Conservation (phyloP, 768 basidiomycete genomes). For the Gloeostereum incarnatum region DNA sequence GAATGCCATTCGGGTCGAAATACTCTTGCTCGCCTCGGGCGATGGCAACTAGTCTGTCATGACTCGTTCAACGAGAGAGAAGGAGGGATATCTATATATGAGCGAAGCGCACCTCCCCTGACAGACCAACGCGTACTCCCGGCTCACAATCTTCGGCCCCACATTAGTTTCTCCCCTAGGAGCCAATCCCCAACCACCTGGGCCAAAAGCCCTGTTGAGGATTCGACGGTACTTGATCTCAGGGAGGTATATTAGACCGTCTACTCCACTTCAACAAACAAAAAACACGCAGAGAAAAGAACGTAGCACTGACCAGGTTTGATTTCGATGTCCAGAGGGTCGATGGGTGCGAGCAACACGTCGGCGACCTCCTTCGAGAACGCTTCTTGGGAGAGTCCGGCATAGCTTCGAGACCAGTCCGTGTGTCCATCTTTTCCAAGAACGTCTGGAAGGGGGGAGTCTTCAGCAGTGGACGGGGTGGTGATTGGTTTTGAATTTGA, state of each 20-base stretch:
- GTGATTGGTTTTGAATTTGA: no score
- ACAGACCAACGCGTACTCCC: conserved; percentile 93
- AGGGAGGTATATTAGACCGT: conserved; percentile 90
- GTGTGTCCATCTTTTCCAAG: no score
- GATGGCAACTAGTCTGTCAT: conserved; percentile 70
- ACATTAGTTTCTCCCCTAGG: conserved; percentile 91
- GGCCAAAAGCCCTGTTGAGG: conserved; percentile 89
- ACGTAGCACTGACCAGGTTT: conserved; percentile 66
- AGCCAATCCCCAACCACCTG: conserved; percentile 95
- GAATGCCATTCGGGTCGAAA: conserved; percentile 83
- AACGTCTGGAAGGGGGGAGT: no score
- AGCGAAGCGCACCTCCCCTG: conserved; percentile 73
- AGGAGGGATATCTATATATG: no score
- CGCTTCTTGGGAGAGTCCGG: conserved; percentile 68
- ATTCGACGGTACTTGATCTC: conserved; percentile 95
- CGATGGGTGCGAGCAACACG: conserved; percentile 63
- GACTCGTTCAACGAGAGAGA: neutral
- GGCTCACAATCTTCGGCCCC: conserved; percentile 75
- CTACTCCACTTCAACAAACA: conserved; percentile 25
- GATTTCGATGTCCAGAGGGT: conserved; percentile 78
- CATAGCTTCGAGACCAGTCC: conserved; percentile 88
- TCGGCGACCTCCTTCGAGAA: conserved; percentile 72
- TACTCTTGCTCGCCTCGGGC: conserved; percentile 96
- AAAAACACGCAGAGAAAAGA: neutral
- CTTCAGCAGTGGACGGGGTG: no score